These are phyloP conservation scores for Ulota crispa DNA, from an alignment of 225 moss, liverwort and hornwort species.

Conservation along the genomic window DNA sequence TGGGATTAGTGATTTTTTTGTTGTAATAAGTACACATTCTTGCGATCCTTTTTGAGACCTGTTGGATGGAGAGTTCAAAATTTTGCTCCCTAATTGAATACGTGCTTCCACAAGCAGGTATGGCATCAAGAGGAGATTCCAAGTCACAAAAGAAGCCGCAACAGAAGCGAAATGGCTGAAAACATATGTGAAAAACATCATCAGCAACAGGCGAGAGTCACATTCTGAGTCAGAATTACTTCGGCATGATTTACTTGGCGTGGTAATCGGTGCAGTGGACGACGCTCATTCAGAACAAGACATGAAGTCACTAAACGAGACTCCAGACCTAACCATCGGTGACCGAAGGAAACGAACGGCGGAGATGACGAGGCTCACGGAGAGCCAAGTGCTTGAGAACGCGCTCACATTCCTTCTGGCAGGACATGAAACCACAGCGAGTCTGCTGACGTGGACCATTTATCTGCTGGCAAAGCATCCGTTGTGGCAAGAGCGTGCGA, in stretches of 20 bases:
- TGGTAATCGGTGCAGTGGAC: slow-evolving; percentile 49
- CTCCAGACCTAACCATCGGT: slow-evolving; percentile 14
- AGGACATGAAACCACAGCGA: slow-evolving; percentile 91
- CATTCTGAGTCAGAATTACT: background rate
- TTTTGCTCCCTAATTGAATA: too few relatives aligned
- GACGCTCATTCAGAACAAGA: background rate
- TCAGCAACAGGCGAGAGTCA: slow-evolving; percentile 33
- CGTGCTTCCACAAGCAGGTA: slow-evolving; percentile 43
- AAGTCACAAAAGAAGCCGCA: slow-evolving; percentile 44
- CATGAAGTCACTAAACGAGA: background rate
- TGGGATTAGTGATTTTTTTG: too few relatives aligned
- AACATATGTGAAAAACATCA: slow-evolving; percentile 51
- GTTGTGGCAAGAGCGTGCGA: slow-evolving; percentile 83
- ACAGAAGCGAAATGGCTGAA: slow-evolving; percentile 51
- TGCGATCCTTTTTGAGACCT: too few relatives aligned
- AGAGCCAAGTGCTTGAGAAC: slow-evolving; percentile 68
- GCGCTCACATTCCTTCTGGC: slow-evolving; percentile 74
- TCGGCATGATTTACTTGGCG: slow-evolving; percentile 60
- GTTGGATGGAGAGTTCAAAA: too few relatives aligned
- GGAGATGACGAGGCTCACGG: slow-evolving; percentile 27
- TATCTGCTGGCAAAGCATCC: slow-evolving; percentile 78
- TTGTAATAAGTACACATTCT: too few relatives aligned
- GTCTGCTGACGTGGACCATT: slow-evolving; percentile 80
- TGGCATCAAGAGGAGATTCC: slow-evolving; percentile 33
- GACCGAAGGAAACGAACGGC: slow-evolving; percentile 34